These are phyloP conservation scores for Helenozyma baotianmanensis DNA, from an alignment of 805 yeast genomes.

Conservation along the genomic window DNA sequence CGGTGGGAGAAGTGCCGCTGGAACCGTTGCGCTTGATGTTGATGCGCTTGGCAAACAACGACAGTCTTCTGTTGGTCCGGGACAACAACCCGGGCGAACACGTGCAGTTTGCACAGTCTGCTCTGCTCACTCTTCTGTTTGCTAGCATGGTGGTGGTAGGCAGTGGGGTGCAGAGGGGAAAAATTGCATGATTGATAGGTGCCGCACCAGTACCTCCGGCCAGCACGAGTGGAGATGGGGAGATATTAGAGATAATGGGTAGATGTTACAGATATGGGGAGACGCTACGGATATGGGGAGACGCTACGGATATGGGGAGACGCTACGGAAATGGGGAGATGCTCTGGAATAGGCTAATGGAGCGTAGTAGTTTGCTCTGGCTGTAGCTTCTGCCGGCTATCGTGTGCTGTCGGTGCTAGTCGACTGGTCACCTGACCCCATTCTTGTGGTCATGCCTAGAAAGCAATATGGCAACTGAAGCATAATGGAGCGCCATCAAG, in stretches of 20 bases:
- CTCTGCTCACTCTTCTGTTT: constrained; percentile 30
- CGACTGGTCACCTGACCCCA: no score
- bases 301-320: no score
- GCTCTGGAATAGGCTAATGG: no score
- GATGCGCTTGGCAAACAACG: constrained; percentile 44
- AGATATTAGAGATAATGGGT: background rate
- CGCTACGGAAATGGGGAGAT: no score
- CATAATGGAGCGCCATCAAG: no score
- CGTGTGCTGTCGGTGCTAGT: no score
- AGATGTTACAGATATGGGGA: no score
- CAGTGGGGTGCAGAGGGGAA: background rate
- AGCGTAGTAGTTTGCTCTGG: no score
- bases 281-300: no score
- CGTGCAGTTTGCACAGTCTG: constrained; percentile 67
- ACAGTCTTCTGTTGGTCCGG: constrained; percentile 58
- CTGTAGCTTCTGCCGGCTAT: no score
- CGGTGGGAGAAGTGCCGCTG: constrained; percentile 19
- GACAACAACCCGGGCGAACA: constrained; percentile 80
- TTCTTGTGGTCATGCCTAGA: no score
- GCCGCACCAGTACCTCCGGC: constrained; percentile 3
- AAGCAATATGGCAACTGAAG: no score
- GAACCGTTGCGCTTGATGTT: constrained; percentile 11
- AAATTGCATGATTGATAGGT: constrained; percentile 1
- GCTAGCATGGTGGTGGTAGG: constrained; percentile 7
- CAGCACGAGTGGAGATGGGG: constrained; percentile 1